A percentile compares a stretch with the other conserved stretches of the same genome.
Conservation (phyloP, 106 monocot genomes). For the Cymbidium sinense region DNA sequence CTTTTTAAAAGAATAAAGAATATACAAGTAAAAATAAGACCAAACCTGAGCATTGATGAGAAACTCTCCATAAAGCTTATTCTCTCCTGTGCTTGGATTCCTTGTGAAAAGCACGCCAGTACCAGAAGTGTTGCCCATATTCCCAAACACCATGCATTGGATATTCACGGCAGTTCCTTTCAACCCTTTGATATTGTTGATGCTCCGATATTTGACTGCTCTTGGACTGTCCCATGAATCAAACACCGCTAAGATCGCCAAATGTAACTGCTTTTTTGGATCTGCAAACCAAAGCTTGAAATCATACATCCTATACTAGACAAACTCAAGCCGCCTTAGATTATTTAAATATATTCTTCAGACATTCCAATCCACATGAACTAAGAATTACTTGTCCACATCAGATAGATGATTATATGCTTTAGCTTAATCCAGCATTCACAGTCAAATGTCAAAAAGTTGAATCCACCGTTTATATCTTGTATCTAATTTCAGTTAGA, state of each 20-base stretch:
- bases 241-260: conserved; percentile 82
- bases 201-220: conserved; percentile 86
- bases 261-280: conserved; percentile 63
- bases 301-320: not conserved
- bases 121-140: conserved; percentile 94
- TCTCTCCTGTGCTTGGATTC: conserved; percentile 93
- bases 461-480: not conserved
- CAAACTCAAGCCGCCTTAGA: not conserved
- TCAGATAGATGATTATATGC: not conserved
- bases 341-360: not conserved
- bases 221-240: conserved; percentile 93
- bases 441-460: not conserved
- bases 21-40: not conserved
- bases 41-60: conserved; percentile 91
- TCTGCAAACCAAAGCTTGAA: conserved; percentile 33
- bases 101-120: conserved; percentile 97
- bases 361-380: not conserved
- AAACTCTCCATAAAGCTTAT: conserved; percentile 93
- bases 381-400: not conserved
- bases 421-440: no score
- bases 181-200: conserved; percentile 81
- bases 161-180: conserved; percentile 96
- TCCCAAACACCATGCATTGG: conserved; percentile 96
- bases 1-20: not conserved
- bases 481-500: not conserved